phyloP scores from a whole-genome alignment of 192 early-diverging fungal genomes.

The Coemansia sp. region DNA sequence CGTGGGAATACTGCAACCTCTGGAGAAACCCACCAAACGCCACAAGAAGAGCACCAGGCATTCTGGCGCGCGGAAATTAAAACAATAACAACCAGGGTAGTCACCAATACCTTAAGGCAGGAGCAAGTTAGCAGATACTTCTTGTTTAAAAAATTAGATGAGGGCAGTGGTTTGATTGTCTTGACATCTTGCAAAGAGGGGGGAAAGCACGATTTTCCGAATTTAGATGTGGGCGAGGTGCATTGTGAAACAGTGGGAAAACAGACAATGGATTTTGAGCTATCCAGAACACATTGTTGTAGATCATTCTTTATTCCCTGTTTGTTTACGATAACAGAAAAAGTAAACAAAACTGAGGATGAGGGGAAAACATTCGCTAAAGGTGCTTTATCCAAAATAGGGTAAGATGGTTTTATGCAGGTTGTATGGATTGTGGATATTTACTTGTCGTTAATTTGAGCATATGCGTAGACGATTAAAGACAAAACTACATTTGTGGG shows the following conservation, averaged over 20 bases:
- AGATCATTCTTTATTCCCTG: not conserved
- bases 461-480: not conserved
- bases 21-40: too few relatives aligned
- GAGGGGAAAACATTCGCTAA: not conserved
- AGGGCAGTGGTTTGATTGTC: not conserved
- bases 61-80: too few relatives aligned
- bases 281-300: conserved; percentile 5
- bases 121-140: too few relatives aligned
- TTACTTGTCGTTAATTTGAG: not conserved
- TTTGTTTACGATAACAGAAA: conserved; percentile 2
- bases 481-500: not conserved
- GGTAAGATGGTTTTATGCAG: not conserved
- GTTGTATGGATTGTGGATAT: not conserved
- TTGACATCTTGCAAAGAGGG: not conserved
- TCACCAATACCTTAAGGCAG: too few relatives aligned
- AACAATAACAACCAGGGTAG: too few relatives aligned
- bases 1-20: too few relatives aligned
- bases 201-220: not conserved
- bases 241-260: not conserved
- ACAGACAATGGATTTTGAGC: conserved; percentile 5
- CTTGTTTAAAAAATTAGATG: not conserved
- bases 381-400: too few relatives aligned
- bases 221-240: not conserved
- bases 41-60: too few relatives aligned
- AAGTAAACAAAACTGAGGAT: not conserved